Evolutionary conservation across 2,329 filamentous ascomycete species (phyloP), one percentile per base, ranked within the genome.

Genomic region (Colletotrichum tropicicola): DNA sequence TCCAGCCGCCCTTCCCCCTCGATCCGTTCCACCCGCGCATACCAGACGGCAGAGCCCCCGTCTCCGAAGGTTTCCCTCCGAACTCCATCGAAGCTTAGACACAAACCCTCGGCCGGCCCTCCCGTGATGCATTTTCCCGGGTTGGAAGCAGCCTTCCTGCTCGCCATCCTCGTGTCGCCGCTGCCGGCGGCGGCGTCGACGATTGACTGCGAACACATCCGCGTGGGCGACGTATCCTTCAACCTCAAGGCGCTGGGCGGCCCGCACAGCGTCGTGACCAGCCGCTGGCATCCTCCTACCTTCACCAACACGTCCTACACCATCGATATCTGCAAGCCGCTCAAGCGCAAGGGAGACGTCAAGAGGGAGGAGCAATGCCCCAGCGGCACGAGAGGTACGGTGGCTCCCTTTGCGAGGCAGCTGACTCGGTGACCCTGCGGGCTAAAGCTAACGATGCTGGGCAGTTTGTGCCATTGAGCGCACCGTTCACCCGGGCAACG

Each of bases 221-320:
- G 83, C 4, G 82, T 87, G 2, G 85, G 89, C 68, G 82, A 81
- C 23, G 82, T 86, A 65, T 82, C 79, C 28, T 94, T 91, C 76
- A 84, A 94, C 77, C 81, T 95, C 28, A 80, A 81, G 25, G 77
- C 82, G 68, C 85, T 94, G 7, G 82, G 80, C 6, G 92, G 91
- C 1, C 89, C 91, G 32, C 91, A 91, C 74, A 87, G 89, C 0
- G 89, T 93, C 37, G 84, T 92, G 58, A 87, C 87, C 51, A 82
- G 80, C 72, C 82, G 82, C 70, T 81, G 83, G 68, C 77, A 84
- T 32, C 83, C 84, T 19, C 84, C 82, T 15, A 82, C 82, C 15
- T 81, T 87, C 27, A 83, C 82, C 65, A 96, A 96, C 76, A 93
- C 89, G 25, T 95, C 92, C 44, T 97, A 93, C 77, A 94, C 92